Conservation (phyloP, 1,139 yeast species). For the Protomyces gravidus region DNA sequence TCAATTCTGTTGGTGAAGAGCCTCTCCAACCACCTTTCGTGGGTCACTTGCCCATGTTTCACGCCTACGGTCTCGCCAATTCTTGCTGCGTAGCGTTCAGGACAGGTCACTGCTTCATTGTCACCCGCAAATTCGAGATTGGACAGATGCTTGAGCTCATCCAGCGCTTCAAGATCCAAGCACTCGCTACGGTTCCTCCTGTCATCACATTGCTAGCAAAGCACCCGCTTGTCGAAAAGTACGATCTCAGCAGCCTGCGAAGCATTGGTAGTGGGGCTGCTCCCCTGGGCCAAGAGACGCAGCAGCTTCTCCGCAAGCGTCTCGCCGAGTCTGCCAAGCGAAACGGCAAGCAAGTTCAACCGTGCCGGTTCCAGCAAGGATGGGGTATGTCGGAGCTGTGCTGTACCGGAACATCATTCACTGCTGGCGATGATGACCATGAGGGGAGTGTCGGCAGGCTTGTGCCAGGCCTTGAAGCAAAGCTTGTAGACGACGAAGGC, state of each 20-base stretch:
- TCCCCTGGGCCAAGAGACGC: constrained; percentile 37
- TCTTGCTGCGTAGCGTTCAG: constrained; percentile 37
- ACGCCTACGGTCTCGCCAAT: constrained; percentile 41
- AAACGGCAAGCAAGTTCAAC: not conserved
- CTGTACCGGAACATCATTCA: constrained; percentile 35
- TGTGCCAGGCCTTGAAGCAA: constrained; percentile 45
- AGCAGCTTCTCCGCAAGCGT: constrained; percentile 13
- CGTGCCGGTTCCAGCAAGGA: constrained; percentile 27
- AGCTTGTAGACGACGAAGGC: constrained; percentile 46
- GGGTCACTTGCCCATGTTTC: constrained; percentile 42
- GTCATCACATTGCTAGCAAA: constrained; percentile 43
- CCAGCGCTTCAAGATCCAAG: constrained; percentile 37
- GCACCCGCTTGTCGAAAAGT: constrained; percentile 40
- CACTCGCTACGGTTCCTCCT: constrained; percentile 43
- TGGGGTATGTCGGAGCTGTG: constrained; percentile 30
- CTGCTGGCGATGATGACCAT: constrained; percentile 32
- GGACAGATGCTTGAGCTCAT: constrained; percentile 38
- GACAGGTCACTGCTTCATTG: constrained; percentile 37
- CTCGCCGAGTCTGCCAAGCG: not conserved
- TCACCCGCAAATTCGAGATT: constrained; percentile 41
- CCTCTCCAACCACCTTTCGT: constrained; percentile 7
- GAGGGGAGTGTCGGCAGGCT: constrained; percentile 49
- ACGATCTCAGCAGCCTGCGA: constrained; percentile 34
- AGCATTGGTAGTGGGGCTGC: constrained; percentile 43
- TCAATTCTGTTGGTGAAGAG: not conserved